Percentiles rank a stretch among this genome's conserved stretches.
These are phyloP conservation scores for Cairneyella variabilis DNA, from an alignment of 495 filamentous ascomycete genomes.

Conservation along the genomic window DNA sequence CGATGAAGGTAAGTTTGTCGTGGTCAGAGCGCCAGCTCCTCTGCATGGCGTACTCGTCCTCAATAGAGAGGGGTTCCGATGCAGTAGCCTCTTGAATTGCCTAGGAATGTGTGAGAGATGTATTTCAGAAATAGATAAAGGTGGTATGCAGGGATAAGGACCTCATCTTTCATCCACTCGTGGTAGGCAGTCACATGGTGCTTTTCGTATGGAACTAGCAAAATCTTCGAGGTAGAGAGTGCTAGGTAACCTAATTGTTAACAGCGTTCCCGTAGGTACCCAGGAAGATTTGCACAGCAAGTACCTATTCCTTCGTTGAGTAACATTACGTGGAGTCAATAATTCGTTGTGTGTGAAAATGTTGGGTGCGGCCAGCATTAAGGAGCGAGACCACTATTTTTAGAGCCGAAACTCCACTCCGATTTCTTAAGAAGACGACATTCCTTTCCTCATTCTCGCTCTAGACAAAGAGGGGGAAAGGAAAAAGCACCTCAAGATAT, in stretches of 20 bases:
- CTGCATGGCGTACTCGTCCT: conserved; percentile 85
- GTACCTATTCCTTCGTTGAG: conserved; percentile 10
- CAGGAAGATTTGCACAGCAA: neutral
- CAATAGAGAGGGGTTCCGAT: conserved; percentile 72
- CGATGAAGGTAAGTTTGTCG: conserved; percentile 75
- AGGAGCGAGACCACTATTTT: no score
- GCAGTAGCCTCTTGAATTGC: conserved; percentile 80
- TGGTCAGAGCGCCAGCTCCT: conserved; percentile 68
- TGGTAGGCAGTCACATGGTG: conserved; percentile 82
- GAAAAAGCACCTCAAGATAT: neutral
- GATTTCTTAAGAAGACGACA: no score
- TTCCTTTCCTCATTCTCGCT: no score
- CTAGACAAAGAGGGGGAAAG: no score
- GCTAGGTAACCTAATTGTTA: no score
- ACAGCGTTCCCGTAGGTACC: no score
- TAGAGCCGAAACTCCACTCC: no score
- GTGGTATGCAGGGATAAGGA: conserved; percentile 29
- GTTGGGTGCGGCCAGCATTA: no score
- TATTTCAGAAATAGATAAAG: neutral
- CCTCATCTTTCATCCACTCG: conserved; percentile 86
- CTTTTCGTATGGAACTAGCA: conserved; percentile 79
- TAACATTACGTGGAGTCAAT: conserved; percentile 2
- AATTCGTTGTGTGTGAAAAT: no score
- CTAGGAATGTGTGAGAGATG: conserved; percentile 32
- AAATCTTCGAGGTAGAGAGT: conserved; percentile 56